Base-by-base conservation (phyloP, 208 protist species). In the Polymyxa betae region DNA sequence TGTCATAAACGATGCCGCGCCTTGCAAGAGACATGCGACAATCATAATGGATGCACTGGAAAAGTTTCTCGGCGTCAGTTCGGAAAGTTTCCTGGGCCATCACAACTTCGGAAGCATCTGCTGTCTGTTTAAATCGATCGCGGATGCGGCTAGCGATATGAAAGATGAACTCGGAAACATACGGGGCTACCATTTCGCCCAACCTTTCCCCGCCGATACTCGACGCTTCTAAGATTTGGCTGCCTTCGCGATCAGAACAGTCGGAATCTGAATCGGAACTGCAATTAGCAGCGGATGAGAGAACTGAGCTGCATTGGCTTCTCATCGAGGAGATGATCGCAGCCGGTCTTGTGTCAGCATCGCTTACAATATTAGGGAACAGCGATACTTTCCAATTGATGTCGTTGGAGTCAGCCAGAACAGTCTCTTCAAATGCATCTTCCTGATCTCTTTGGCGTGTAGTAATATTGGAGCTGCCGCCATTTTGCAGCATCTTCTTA, bases 151-250 rank as follows among this genome's bases (percentile, higher is more conserved):
- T 45, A 16, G 16, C 72, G 72, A 82, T 82, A n/a, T 35, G 35
- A n/a, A 82, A 82, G 72, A 82, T 82, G 72, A 82, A 82, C n/a
- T 82, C 72, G n/a, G 35, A 45, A n/a, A 45, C 35, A n/a, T 38
- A 82, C 72, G 72, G 72, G 5, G 72, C 72, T 5, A 82, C 35
- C 35, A 43, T 43, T 12, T 82, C 35, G 72, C 72, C 72, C 16
- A 82, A 12, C 16, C 35, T 5, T 38, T 82, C 72, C 10, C 72
- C 72, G 35, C 35, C 16, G 40, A 82, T 82, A 35, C 16, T 40
- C 72, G 49, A 60, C 49, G 49, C 49, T 24, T 60, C 49, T 24
- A 60, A 24, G 49, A 60, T 60, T 24, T 5, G 49, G 24, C 24
- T 60, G 12, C 24, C 12, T 24, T 24, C 24, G 49, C 5, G 24